A percentile compares a stretch with the other conserved stretches of the same genome.
These are phyloP conservation scores for Apiospora pterosperma DNA, from an alignment of 2,329 filamentous ascomycete species.

Conservation along the genomic window DNA sequence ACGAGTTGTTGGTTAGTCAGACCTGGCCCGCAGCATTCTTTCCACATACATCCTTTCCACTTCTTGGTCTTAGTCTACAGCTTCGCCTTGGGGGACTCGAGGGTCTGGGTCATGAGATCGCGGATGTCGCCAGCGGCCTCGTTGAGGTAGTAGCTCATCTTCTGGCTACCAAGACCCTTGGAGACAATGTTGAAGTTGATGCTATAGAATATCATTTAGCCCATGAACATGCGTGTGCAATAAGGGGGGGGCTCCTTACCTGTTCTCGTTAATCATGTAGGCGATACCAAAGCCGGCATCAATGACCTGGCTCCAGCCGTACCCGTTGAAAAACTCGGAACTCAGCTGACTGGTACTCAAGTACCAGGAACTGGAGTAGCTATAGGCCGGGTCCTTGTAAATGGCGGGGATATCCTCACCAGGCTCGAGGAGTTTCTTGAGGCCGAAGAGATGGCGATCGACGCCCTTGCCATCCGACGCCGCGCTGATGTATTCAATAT, in stretches of 20 bases:
- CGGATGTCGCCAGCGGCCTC: constrained; percentile 90
- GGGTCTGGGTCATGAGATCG: constrained; percentile 76
- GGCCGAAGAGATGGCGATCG: constrained; percentile 92
- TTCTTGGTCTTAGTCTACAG: constrained; percentile 60
- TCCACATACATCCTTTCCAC: no score
- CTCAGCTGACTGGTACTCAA: constrained; percentile 86
- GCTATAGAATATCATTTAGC: constrained; percentile 40
- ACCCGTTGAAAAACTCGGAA: constrained; percentile 97
- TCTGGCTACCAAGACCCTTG: constrained; percentile 84
- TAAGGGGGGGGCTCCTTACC: constrained; percentile 42
- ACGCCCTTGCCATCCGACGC: constrained; percentile 92
- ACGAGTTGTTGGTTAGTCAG: no score
- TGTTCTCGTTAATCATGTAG: constrained; percentile 99
- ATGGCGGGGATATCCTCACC: constrained; percentile 79
- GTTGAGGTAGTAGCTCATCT: constrained; percentile 94
- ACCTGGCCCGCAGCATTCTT: no score
- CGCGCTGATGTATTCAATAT: constrained; percentile 86
- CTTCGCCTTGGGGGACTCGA: constrained; percentile 83
- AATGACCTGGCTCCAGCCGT: constrained; percentile 97
- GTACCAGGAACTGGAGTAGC: constrained; percentile 85
- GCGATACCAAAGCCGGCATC: constrained; percentile 96
- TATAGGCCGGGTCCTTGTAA: constrained; percentile 82
- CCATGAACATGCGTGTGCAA: neutral
- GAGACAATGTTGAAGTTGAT: constrained; percentile 98
- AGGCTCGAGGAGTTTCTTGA: constrained; percentile 83